These are phyloP conservation scores for Ramaria rubella DNA, from an alignment of 768 basidiomycete species.

Conservation along the genomic window DNA sequence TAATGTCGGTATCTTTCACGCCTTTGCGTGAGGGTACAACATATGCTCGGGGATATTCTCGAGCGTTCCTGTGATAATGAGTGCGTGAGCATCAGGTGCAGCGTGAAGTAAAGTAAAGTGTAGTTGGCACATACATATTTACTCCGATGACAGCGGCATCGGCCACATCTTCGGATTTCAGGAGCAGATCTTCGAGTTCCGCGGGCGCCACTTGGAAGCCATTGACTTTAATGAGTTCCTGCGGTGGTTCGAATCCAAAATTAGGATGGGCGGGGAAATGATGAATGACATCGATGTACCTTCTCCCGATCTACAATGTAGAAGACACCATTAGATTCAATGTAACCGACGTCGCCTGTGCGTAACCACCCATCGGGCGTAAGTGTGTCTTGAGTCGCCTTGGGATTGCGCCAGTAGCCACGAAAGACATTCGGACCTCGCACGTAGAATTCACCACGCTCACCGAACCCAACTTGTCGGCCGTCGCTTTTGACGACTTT, in stretches of 20 bases:
- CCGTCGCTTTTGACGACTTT: slow-evolving; percentile 62
- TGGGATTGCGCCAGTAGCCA: slow-evolving; percentile 71
- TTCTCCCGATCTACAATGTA: slow-evolving; percentile 70
- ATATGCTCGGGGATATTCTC: slow-evolving; percentile 44
- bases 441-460: slow-evolving; percentile 78
- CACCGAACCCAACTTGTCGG: slow-evolving; percentile 44
- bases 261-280: not conserved
- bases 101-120: not conserved
- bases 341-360: slow-evolving; percentile 74
- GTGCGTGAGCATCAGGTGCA: not conserved
- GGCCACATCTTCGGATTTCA: slow-evolving; percentile 68
- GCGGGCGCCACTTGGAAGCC: slow-evolving; percentile 71
- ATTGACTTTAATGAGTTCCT: slow-evolving; percentile 34
- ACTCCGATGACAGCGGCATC: slow-evolving; percentile 82
- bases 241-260: slow-evolving; percentile 6
- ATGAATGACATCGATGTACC: slow-evolving; percentile 28
- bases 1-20: slow-evolving; percentile 6
- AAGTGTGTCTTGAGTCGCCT: slow-evolving; percentile 63
- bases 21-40: slow-evolving; percentile 27
- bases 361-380: slow-evolving; percentile 78
- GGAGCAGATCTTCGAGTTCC: slow-evolving; percentile 70
- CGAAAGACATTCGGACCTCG: slow-evolving; percentile 57
- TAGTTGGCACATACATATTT: slow-evolving; percentile 33
- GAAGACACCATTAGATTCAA: slow-evolving; percentile 66
- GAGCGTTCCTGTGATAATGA: not conserved